Conservation (phyloP, 2,329 filamentous ascomycete genomes). For the Aspergillus clavatus region DNA sequence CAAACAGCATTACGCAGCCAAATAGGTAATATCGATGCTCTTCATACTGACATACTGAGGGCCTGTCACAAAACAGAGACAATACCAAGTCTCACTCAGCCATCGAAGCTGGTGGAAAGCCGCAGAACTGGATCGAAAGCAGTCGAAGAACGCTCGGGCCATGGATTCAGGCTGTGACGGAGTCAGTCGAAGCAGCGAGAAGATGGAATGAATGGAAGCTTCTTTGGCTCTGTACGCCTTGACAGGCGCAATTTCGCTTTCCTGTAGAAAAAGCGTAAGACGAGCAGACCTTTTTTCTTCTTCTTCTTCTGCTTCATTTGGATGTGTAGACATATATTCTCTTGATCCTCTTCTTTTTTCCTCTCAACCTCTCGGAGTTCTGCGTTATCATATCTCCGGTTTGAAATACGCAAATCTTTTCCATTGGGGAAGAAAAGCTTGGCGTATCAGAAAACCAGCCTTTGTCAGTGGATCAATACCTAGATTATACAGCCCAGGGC, state of each 20-base stretch:
- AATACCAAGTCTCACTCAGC: slow-evolving; percentile 13
- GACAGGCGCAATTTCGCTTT: background rate
- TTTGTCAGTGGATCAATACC: slow-evolving; percentile 1
- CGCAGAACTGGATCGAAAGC: slow-evolving; percentile 25
- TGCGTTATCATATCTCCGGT: slow-evolving; percentile 18
- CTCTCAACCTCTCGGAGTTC: slow-evolving; percentile 5
- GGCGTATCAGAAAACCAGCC: slow-evolving; percentile 5
- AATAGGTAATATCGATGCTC: background rate
- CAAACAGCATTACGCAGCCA: background rate
- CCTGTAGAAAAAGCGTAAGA: too few species aligned
- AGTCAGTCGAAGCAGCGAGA: slow-evolving; percentile 15
- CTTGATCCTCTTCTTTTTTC: background rate
- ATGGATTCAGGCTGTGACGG: slow-evolving; percentile 13
- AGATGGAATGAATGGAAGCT: slow-evolving; percentile 2
- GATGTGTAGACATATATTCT: too few species aligned
- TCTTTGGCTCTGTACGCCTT: background rate
- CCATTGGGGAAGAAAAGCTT: slow-evolving; percentile 12
- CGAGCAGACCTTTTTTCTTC: too few species aligned
- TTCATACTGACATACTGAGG: background rate
- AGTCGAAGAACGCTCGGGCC: slow-evolving; percentile 27
- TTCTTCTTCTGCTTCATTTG: too few species aligned
- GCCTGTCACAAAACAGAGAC: background rate
- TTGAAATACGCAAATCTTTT: slow-evolving; percentile 10
- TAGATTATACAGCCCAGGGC: too few species aligned
- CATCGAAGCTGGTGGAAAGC: slow-evolving; percentile 28